Evolutionary conservation across 345 rosid species (phyloP).

Genomic region (Eucalyptus camaldulensis): DNA sequence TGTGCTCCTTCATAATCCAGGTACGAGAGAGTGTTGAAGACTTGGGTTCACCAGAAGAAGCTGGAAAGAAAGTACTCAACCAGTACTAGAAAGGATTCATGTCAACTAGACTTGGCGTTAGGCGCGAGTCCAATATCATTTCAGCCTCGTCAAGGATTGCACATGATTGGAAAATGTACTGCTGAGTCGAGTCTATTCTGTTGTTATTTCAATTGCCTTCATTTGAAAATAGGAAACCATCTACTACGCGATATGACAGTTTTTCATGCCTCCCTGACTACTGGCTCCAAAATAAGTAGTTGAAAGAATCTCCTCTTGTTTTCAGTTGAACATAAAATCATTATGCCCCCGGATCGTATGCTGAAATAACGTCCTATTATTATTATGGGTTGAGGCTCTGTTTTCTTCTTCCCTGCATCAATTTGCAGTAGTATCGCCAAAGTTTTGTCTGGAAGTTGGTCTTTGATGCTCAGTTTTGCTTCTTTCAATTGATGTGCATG

Average conservation of each 20-base stretch:
- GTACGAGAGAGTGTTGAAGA: constrained; percentile 44
- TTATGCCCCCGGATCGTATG: constrained; percentile 36
- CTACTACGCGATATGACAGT: background rate
- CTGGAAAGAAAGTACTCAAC: constrained; percentile 63
- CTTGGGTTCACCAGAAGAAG: constrained; percentile 75
- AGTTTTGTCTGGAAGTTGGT: background rate
- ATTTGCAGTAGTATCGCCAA: background rate
- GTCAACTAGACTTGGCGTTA: constrained; percentile 83
- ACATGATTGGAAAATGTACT: constrained; percentile 73
- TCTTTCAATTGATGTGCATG: background rate
- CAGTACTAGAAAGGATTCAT: constrained; percentile 85
- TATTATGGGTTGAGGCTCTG: background rate
- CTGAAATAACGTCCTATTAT: background rate
- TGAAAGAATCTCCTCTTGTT: background rate
- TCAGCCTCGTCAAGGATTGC: constrained; percentile 69
- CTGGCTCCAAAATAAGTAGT: background rate
- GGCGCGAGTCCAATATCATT: constrained; percentile 44
- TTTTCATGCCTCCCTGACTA: background rate
- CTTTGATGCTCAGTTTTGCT: background rate
- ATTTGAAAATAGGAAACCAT: background rate
- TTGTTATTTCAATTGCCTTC: background rate
- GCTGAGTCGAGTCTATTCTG: constrained; percentile 36
- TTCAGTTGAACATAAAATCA: constrained; percentile 73
- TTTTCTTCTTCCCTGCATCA: background rate
- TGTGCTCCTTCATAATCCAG: constrained; percentile 70